phyloP scores from a whole-genome alignment of 805 yeast genomes.

The Wickerhamiella australiensis region DNA sequence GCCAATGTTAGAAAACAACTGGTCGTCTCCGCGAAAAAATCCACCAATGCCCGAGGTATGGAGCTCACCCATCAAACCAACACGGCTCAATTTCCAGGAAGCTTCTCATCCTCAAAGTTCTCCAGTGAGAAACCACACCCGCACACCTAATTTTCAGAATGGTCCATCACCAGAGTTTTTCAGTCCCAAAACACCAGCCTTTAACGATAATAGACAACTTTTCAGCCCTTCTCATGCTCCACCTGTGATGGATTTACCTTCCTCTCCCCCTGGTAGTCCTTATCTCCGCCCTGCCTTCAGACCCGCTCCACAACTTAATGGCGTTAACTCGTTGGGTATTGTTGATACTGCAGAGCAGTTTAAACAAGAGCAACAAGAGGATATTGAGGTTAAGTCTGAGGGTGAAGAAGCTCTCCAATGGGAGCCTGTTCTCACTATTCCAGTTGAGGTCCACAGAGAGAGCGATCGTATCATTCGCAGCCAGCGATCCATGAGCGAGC shows the following conservation, averaged over 20 bases:
- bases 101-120: not conserved
- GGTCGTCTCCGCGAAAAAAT: constrained; percentile 9
- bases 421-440: constrained; percentile 30
- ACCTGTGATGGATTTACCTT: constrained; percentile 13
- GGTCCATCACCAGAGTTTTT: constrained; percentile 4
- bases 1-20: not conserved
- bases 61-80: not conserved
- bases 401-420: constrained; percentile 30
- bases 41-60: not conserved
- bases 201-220: not conserved
- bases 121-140: not conserved
- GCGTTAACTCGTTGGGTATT: constrained; percentile 7
- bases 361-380: not conserved
- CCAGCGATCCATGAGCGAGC: constrained; percentile 26
- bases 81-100: not conserved
- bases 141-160: not conserved
- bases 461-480: constrained; percentile 26
- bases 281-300: not conserved
- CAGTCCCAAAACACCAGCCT: not conserved
- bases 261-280: constrained; percentile 22
- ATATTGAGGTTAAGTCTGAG: not conserved
- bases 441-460: constrained; percentile 25
- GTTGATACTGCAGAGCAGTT: not conserved
- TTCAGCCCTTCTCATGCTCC: constrained; percentile 7
- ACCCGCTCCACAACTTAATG: not conserved